Conservation (phyloP, 148 eudicot species). For the Dysphania ambrosioides region DNA sequence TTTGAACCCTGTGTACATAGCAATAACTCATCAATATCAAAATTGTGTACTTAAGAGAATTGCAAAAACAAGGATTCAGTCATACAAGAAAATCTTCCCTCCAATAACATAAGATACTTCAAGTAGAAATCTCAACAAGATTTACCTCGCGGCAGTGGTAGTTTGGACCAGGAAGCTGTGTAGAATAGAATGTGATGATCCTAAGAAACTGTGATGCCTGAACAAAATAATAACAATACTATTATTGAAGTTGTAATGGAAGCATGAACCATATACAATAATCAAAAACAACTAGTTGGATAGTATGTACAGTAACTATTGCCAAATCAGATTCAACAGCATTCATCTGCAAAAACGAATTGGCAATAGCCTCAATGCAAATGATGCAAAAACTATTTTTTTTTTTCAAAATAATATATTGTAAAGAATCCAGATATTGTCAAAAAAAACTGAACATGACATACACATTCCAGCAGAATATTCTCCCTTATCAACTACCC, state of each 20-base stretch:
- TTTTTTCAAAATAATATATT: background rate
- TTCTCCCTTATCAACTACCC: background rate
- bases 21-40: background rate
- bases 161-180: constrained; percentile 94
- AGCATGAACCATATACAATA: background rate
- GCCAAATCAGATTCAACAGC: background rate
- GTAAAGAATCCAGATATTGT: background rate
- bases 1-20: constrained; percentile 62
- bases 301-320: background rate
- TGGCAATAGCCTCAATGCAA: no score
- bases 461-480: background rate
- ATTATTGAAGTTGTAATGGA: background rate
- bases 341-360: background rate
- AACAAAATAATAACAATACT: constrained; percentile 15
- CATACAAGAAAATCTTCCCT: background rate
- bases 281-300: background rate
- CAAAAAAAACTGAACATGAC: background rate
- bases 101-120: background rate
- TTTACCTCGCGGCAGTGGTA: constrained; percentile 96
- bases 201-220: constrained; percentile 90
- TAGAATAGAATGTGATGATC: constrained; percentile 79
- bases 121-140: background rate
- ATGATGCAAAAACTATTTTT: background rate
- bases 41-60: background rate
- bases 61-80: background rate